Evolutionary conservation across 129 eudicot species (phyloP).

Genomic region (Tagetes patula): DNA sequence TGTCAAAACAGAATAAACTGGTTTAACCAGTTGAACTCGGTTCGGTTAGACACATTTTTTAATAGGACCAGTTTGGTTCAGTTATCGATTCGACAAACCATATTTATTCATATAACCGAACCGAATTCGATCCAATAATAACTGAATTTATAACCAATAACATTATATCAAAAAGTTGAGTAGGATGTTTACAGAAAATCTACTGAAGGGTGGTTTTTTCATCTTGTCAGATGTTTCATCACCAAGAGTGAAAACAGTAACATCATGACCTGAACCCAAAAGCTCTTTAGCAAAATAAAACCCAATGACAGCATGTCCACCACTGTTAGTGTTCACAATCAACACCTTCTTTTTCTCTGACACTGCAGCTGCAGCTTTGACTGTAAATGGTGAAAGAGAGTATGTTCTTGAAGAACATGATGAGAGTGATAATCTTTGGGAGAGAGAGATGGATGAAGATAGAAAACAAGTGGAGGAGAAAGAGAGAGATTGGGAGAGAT

Average conservation of each 20-base stretch:
- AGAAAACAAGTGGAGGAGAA: constrained; percentile 31
- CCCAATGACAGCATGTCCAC: constrained; percentile 98
- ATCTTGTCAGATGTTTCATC: constrained; percentile 90
- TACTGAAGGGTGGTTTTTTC: constrained; percentile 94
- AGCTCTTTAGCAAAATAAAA: constrained; percentile 94
- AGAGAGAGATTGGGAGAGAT: constrained; percentile 35
- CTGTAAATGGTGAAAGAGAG: constrained; percentile 42
- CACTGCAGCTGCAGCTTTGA: constrained; percentile 36
- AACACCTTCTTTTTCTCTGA: constrained; percentile 80
- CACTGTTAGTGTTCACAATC: constrained; percentile 84
- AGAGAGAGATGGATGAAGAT: constrained; percentile 35
- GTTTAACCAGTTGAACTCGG: no score
- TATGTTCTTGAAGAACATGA: constrained; percentile 21
- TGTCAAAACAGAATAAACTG: no score
- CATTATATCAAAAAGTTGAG: no score
- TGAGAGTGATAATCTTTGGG: constrained; percentile 29
- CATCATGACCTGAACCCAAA: constrained; percentile 73
- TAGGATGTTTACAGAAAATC: constrained; percentile 54
- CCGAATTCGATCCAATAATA: no score
- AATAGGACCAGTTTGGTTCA: no score
- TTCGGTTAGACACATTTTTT: no score
- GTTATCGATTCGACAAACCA: no score
- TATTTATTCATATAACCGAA: no score
- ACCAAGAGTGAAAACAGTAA: constrained; percentile 84
- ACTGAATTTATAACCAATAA: no score